Conservation (phyloP, 805 yeast genomes). For the Wickerhamiella azyma region DNA sequence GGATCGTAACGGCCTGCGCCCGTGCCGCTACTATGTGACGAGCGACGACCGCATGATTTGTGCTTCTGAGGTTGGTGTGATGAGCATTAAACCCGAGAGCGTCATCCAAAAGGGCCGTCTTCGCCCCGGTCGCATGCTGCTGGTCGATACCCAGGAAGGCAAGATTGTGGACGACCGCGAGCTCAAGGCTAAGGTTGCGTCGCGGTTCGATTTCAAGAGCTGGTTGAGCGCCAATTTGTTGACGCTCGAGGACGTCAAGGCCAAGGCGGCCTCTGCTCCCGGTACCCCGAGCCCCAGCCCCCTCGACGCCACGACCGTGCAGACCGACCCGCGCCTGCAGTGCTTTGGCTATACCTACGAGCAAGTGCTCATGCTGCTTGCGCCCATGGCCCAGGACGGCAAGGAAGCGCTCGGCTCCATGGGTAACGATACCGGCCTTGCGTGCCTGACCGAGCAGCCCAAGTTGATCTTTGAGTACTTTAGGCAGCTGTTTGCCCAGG, state of each 20-base stretch:
- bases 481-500: constrained; percentile 94
- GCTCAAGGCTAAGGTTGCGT: constrained; percentile 65
- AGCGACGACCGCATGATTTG: constrained; percentile 91
- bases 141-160: constrained; percentile 89
- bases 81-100: constrained; percentile 70
- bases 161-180: constrained; percentile 86
- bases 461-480: constrained; percentile 82
- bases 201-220: constrained; percentile 79
- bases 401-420: constrained; percentile 94
- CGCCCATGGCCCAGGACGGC: constrained; percentile 86
- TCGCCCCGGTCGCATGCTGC: constrained; percentile 90
- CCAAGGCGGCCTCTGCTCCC: too few relatives aligned
- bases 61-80: constrained; percentile 97
- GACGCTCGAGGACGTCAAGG: constrained; percentile 60
- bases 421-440: constrained; percentile 96
- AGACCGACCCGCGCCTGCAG: constrained; percentile 66
- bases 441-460: constrained; percentile 90
- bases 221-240: constrained; percentile 85
- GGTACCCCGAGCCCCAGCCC: constrained; percentile 21
- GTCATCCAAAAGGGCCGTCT: constrained; percentile 84
- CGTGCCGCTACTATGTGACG: constrained; percentile 93
- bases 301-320: constrained; percentile 33
- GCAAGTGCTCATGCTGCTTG: constrained; percentile 68
- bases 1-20: constrained; percentile 95
- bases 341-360: constrained; percentile 94